Evolutionary conservation across 306 rosid genomes (phyloP), one percentile per base, ranked within the genome.

Genomic region (Malus orientalis): DNA sequence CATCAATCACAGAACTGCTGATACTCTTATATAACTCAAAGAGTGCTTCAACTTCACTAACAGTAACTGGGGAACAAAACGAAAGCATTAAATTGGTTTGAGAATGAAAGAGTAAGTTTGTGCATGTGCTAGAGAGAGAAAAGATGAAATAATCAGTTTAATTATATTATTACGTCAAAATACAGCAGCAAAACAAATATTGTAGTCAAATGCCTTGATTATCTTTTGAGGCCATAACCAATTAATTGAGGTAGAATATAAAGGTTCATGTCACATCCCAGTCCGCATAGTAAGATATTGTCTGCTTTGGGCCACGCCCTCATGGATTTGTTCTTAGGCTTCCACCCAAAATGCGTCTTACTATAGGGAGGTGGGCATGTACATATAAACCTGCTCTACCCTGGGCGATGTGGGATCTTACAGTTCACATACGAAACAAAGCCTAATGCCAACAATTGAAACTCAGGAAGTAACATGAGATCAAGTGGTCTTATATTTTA

Each of bases 11-110:
- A 4, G 97, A 92, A 40, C 89, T 51, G 80, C 98, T 90, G 65
- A 92, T 92, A 76, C 86, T 89, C 88, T 94, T 94, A 67, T 82
- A 94, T 60, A 94, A 95, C 84, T 94, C 98, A 81, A 86, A 90
- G 20, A 94, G 79, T 63, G 98, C 98, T 89, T 94, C 98, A 80
- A 92, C 91, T 75, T 94, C 98, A 22, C 92, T 92, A 15, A 94
- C 90, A 16, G 90, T 84, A 54, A 94, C 98, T 94, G 86, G 4
- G 27, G 78, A 86, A 79, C 36, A 78, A 67, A 30, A 80, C 73
- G 27, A 80, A 45, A 10, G 55, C 13, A 47, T 42, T 63, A 80
- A 44, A 77, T 16, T 51, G 55, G 55, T 51, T 42, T 16, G 30
- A 61, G 67, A 30, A 62, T 67, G 61, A 40, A 36, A 57, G 58